Evolutionary conservation across 169 alveolate genomes (phyloP).

Genomic region (Plasmodium knowlesi): DNA sequence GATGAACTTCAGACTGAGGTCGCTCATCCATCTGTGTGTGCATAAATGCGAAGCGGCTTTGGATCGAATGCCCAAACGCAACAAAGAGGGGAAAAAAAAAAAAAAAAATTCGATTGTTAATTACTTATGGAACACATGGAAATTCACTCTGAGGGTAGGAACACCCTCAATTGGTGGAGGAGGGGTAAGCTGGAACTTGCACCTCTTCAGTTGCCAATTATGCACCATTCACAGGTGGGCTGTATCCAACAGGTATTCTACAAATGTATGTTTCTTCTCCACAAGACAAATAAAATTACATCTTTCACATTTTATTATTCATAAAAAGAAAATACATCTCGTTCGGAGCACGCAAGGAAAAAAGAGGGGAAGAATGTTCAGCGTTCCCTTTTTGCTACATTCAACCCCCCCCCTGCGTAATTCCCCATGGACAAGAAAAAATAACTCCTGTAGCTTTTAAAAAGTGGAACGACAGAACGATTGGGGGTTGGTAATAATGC

Average conservation of each 20-base stretch:
- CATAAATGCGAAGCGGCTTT: background rate
- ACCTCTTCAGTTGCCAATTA: background rate
- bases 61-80: background rate
- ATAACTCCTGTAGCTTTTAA: background rate
- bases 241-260: background rate
- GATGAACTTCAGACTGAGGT: background rate
- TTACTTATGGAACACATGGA: background rate
- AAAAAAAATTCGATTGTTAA: background rate
- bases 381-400: background rate
- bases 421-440: background rate
- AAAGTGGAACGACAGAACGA: background rate
- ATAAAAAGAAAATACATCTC: background rate
- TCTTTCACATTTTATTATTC: background rate
- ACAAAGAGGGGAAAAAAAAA: background rate
- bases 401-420: background rate
- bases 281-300: background rate
- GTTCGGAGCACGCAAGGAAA: background rate
- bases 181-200: background rate
- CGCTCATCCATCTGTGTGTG: background rate
- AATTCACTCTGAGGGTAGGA: background rate
- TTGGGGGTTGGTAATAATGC: background rate
- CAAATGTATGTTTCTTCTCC: background rate
- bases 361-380: background rate
- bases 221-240: background rate
- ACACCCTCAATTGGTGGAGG: background rate